Conservation (phyloP, 306 rosid species). For the Echinosophora koreensis region DNA sequence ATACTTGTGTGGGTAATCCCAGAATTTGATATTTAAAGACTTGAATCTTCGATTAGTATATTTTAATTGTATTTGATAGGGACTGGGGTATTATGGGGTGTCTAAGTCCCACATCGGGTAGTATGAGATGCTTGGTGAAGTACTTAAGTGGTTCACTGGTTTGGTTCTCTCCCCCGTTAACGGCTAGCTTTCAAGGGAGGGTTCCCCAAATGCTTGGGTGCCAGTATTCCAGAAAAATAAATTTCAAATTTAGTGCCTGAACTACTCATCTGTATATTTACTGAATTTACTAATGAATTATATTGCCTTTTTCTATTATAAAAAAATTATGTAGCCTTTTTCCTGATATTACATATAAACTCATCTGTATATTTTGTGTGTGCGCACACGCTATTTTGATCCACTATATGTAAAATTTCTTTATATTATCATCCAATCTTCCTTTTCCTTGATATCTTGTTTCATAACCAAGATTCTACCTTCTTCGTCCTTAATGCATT, state of each 20-base stretch:
- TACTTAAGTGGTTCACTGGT: too few species aligned
- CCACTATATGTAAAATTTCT: background rate
- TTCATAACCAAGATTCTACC: too few species aligned
- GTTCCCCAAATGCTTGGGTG: too few species aligned
- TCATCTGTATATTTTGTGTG: too few species aligned
- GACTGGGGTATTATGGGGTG: too few species aligned
- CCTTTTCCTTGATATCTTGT: too few species aligned
- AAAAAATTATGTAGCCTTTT: background rate
- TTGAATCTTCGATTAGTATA: conserved; percentile 7
- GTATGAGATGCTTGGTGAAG: too few species aligned
- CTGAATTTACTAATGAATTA: conserved; percentile 3
- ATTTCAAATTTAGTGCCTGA: background rate
- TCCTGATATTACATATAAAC: background rate
- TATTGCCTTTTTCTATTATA: background rate
- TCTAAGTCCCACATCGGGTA: too few species aligned
- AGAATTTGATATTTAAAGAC: background rate
- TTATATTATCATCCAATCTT: background rate
- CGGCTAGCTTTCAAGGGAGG: too few species aligned
- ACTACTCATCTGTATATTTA: background rate
- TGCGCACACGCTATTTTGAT: background rate
- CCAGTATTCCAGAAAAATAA: background rate
- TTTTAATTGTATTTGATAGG: conserved; percentile 15
- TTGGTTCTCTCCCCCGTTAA: too few species aligned
- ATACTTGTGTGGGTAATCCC: conserved; percentile 2
- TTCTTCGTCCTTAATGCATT: too few species aligned